A percentile compares a stretch with the other conserved stretches of the same genome.
phyloP scores from a whole-genome alignment of 495 filamentous ascomycete genomes.

The Platismatia glauca region DNA sequence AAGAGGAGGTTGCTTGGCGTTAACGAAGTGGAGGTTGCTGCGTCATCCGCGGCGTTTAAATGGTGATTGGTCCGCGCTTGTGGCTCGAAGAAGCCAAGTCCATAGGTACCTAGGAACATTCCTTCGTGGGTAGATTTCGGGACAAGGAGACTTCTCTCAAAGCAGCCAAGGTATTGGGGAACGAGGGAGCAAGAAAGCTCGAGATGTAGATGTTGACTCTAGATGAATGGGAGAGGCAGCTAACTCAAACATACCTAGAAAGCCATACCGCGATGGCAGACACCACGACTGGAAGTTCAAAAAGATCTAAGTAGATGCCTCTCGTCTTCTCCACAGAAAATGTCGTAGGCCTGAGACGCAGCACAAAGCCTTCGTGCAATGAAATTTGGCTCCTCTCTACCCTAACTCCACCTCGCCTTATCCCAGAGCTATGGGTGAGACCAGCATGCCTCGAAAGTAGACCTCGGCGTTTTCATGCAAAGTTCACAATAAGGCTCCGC shows the following conservation, averaged over 20 bases:
- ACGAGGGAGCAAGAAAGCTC: background rate
- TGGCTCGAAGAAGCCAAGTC: background rate
- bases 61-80: background rate
- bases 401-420: background rate
- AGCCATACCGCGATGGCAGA: background rate
- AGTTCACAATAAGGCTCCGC: background rate
- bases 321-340: background rate
- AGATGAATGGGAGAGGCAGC: background rate
- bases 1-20: constrained; percentile 4
- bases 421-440: background rate
- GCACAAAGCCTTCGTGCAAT: background rate
- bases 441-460: background rate
- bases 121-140: too few relatives aligned
- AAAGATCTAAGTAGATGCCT: background rate
- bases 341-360: background rate
- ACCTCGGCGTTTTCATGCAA: background rate
- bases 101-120: too few relatives aligned
- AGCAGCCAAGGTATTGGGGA: background rate
- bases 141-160: background rate
- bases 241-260: background rate
- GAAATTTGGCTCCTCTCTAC: too few relatives aligned
- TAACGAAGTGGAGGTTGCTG: background rate
- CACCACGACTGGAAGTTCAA: background rate
- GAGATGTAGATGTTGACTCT: background rate
- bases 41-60: constrained; percentile 1